Evolutionary conservation across 2,329 filamentous ascomycete genomes (phyloP).

Genomic region (Coniella lustricola): DNA sequence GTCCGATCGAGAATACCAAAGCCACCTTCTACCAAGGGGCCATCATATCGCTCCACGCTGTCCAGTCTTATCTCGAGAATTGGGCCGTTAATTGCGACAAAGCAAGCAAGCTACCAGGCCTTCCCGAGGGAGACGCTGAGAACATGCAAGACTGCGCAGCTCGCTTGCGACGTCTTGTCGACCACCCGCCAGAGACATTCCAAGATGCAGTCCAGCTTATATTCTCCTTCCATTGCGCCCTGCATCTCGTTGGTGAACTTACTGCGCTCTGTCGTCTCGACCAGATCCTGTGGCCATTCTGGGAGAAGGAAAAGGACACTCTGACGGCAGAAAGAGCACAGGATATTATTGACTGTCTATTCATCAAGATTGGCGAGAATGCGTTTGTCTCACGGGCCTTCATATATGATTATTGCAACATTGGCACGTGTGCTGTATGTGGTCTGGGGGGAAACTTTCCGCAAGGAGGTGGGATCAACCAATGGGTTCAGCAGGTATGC

Average conservation of each 20-base stretch:
- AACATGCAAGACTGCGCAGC: slow-evolving; percentile 3
- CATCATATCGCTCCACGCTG: background rate
- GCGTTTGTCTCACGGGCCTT: slow-evolving; percentile 11
- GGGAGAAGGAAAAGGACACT: slow-evolving; percentile 1
- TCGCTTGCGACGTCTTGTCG: slow-evolving; percentile 2
- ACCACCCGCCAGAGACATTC: slow-evolving; percentile 2
- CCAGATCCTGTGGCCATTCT: slow-evolving; percentile 8
- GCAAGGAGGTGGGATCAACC: slow-evolving; percentile 10
- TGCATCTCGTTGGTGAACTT: slow-evolving; percentile 12
- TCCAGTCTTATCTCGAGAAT: background rate
- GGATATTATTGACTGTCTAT: slow-evolving; percentile 13
- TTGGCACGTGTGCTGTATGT: slow-evolving; percentile 7
- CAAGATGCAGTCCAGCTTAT: slow-evolving; percentile 11
- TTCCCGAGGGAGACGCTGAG: background rate
- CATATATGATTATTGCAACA: slow-evolving; percentile 8
- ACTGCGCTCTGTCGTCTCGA: slow-evolving; percentile 9
- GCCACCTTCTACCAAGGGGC: background rate
- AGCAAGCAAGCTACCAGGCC: background rate
- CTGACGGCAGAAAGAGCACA: slow-evolving; percentile 4
- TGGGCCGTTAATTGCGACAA: background rate
- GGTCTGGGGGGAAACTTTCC: slow-evolving; percentile 8
- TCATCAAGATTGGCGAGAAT: slow-evolving; percentile 12
- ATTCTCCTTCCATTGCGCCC: slow-evolving; percentile 11
- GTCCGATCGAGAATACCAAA: background rate
- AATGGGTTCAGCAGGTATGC: slow-evolving; percentile 8